Base-by-base conservation (phyloP, 2,329 filamentous ascomycete genomes). In the Podosphaera fusca region DNA sequence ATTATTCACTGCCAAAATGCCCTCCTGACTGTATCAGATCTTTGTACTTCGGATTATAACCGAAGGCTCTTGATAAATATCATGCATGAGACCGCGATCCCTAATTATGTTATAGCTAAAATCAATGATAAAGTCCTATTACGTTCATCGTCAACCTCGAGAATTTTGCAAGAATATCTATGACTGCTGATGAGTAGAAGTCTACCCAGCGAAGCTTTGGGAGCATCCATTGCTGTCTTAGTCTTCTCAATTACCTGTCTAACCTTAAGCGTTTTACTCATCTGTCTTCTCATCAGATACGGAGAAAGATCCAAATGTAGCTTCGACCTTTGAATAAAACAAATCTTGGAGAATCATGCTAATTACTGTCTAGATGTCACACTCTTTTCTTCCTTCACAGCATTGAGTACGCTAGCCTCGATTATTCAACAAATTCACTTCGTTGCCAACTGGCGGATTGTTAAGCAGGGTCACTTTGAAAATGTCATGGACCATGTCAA, bases 401-500 rank as follows among this genome's bases (percentile, higher is more conserved):
- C 61, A 3, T 54, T 67, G 29, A 64, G 62, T 55, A 65, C 65
- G 1, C 12, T 65, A 9, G 63, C 56, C 34, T 67, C 66, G 1
- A 63, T 67, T 34, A 54, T 60, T 10, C 64, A 68, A 55, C 66
- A 67, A 57, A 55, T 67, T 14, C 63, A 67, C 46, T 67, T 64
- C 57, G 63, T 61, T 10, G 58, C 52, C 12, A 36, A 57, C 40
- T 68, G 63, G 62, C 49, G 36, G 1, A 34, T 58, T 1, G 59
- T 66, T 33, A 65, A 66, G 46, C 50, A 63, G 45, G 62, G 61
- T 12, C 59, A 74, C 55, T 71, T 70, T 56, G 57, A 69, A 4
- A 66, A 72, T 59, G 62, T 69, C 2, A 59, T 68, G 7, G 56
- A 61, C 21, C 65, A 70, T 55, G 52, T 68, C 4, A 68, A 67